phyloP scores from a whole-genome alignment of 2,329 filamentous ascomycete species.

The Phyllosticta citribraziliensis region DNA sequence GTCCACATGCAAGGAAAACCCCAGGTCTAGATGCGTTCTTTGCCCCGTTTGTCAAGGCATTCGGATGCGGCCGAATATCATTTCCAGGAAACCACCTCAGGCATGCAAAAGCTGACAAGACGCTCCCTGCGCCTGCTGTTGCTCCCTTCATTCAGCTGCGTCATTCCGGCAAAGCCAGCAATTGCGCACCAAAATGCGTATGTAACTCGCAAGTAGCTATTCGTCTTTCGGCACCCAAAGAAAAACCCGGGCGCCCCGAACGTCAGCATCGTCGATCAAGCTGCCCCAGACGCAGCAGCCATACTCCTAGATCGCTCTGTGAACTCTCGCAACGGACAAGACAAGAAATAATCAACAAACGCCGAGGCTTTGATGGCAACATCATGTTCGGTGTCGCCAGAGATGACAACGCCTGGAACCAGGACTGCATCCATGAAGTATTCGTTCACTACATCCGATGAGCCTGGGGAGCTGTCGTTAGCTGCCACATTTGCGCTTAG shows the following conservation, averaged over 20 bases:
- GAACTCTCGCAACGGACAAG: background rate
- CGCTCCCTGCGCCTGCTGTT: background rate
- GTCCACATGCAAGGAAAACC: background rate
- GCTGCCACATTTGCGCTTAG: too few relatives aligned
- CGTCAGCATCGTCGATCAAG: background rate
- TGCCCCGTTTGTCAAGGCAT: background rate
- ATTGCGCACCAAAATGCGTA: background rate
- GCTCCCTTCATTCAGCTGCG: background rate
- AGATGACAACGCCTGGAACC: too few relatives aligned
- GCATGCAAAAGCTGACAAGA: background rate
- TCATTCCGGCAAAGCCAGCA: background rate
- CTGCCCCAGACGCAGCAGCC: background rate
- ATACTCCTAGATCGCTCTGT: background rate
- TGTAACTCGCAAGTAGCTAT: background rate
- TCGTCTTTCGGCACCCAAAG: background rate
- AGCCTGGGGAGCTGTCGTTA: too few relatives aligned
- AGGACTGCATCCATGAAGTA: too few relatives aligned
- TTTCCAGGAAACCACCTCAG: background rate
- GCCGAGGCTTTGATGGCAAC: background rate
- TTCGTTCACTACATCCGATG: too few relatives aligned
- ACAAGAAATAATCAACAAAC: background rate
- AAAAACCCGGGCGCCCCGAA: background rate
- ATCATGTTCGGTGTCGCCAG: too few relatives aligned
- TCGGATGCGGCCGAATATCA: background rate
- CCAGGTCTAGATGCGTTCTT: background rate